Base-by-base conservation (phyloP, 1,139 yeast species). In the Protomyces arabidopsidicola region DNA sequence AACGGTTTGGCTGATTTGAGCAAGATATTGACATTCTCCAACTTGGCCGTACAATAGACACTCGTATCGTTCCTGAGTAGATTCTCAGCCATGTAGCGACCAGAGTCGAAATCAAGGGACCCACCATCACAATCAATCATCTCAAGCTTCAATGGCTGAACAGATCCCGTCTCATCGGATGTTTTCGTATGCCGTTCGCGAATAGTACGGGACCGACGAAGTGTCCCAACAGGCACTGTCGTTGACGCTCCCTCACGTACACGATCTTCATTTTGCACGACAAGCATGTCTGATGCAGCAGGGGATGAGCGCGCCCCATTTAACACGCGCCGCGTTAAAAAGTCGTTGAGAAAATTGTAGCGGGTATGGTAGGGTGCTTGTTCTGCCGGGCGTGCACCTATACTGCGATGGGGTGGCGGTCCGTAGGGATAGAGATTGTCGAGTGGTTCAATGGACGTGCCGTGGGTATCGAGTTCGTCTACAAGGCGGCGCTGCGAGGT, bases 1-100 rank as follows among this genome's bases (percentile, higher is more conserved):
- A 68, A 66, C n/a, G 70, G 69, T n/a, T 53, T 62, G 10, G 55
- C 55, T 5, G 50, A 53, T 6, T 53, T 27, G 20, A 60, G 48
- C 51, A 53, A 35, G 24, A 60, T 53, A 22, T 60, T 60, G 64
- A 60, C 59, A 31, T 60, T 60, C 24, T 53, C 64, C 9, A 54
- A 39, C 31, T 54, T 53, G 24, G 64, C 64, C 18, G 64, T 60
- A 45, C 64, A 60, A 53, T 60, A 60, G 35, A 60, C 64, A 8
- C 54, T 45, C 12, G 38, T 38, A 52, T 58, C 53, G 45, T 58
- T 55, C 24, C 45, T 55, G 20, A 58, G 53, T 27, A 58, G 52
- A 18, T 58, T 58, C n/a, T 58, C 62, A 16, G 56, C 62, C 31
- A 39, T 52, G 45, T 58, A 58, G 14, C 56, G 51, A 18, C 62